phyloP scores from a whole-genome alignment of 2,329 filamentous ascomycete species.

The Colletotrichum sp. region DNA sequence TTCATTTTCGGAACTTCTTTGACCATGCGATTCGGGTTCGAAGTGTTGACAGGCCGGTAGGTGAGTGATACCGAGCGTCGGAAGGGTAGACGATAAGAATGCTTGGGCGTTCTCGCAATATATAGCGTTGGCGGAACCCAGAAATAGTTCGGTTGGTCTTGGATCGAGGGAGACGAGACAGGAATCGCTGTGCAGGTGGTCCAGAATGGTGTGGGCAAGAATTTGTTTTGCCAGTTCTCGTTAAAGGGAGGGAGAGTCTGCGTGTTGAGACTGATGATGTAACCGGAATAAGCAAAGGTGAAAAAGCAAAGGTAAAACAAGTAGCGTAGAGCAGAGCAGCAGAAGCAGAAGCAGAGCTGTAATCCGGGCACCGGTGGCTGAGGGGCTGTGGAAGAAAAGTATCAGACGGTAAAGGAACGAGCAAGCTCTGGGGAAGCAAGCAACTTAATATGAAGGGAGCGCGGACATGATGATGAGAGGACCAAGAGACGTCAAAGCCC shows the following conservation, averaged over 20 bases:
- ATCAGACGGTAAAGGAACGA: slow-evolving; percentile 12
- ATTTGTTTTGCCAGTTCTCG: slow-evolving; percentile 15
- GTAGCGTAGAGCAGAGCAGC: neutral
- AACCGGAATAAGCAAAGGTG: slow-evolving; percentile 14
- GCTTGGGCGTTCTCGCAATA: neutral
- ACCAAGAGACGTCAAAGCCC: slow-evolving; percentile 23
- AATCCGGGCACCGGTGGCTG: slow-evolving; percentile 14
- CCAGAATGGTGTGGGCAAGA: slow-evolving; percentile 13
- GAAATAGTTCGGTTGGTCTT: neutral
- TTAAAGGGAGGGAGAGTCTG: slow-evolving; percentile 6
- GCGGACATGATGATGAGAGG: slow-evolving; percentile 23
- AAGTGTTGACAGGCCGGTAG: neutral
- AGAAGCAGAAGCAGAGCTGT: slow-evolving; percentile 1
- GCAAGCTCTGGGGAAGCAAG: slow-evolving; percentile 20
- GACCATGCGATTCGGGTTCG: neutral
- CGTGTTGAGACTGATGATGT: slow-evolving; percentile 15
- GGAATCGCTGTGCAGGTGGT: neutral
- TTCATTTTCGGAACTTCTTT: slow-evolving; percentile 11
- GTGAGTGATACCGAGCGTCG: neutral
- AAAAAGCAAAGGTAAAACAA: slow-evolving; percentile 22
- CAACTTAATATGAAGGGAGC: slow-evolving; percentile 22
- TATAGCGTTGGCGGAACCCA: neutral
- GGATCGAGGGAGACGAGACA: slow-evolving; percentile 7
- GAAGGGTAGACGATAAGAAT: neutral
- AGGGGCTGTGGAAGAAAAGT: slow-evolving; percentile 18